Percentiles rank a stretch among this genome's conserved stretches.
Conservation (phyloP, 257 asterid genomes). For the Fraxinus americana region DNA sequence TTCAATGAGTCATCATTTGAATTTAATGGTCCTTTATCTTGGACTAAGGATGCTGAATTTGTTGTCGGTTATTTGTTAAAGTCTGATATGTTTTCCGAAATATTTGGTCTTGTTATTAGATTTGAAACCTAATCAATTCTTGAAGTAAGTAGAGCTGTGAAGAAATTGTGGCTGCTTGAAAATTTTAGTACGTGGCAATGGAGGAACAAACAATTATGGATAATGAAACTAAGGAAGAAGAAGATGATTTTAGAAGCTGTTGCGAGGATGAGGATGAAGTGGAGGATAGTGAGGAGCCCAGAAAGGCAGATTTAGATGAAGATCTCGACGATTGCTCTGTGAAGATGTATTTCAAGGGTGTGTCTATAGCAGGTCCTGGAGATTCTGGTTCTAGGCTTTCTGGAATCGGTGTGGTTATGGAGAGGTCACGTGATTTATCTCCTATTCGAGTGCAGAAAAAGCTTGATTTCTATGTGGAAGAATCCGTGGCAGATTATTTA, state of each 20-base stretch:
- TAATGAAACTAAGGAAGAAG: conserved; percentile 59
- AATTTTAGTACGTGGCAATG: conserved; percentile 27
- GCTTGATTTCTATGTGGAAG: conserved; percentile 85
- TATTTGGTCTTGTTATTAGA: conserved; percentile 16
- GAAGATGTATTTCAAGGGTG: conserved; percentile 78
- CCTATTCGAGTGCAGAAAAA: conserved; percentile 78
- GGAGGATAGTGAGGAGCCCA: conserved; percentile 40
- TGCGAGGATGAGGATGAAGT: conserved; percentile 70
- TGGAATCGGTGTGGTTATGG: conserved; percentile 92
- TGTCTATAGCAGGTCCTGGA: conserved; percentile 64
- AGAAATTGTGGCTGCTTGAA: conserved; percentile 21
- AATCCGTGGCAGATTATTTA: conserved; percentile 75
- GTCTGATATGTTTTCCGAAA: conserved; percentile 17
- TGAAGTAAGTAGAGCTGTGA: conserved; percentile 15
- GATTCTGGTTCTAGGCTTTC: conserved; percentile 69
- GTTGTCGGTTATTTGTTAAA: conserved; percentile 16
- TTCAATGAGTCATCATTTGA: not conserved
- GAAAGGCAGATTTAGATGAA: conserved; percentile 25
- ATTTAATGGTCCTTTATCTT: not conserved
- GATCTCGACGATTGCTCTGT: conserved; percentile 53
- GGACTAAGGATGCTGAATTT: not conserved
- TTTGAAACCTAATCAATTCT: conserved; percentile 2
- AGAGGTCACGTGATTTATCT: conserved; percentile 37
- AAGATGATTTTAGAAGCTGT: conserved; percentile 94
- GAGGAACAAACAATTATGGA: conserved; percentile 36